phyloP scores from a whole-genome alignment of 2,329 filamentous ascomycete genomes.

The Triangularia verruculosa region DNA sequence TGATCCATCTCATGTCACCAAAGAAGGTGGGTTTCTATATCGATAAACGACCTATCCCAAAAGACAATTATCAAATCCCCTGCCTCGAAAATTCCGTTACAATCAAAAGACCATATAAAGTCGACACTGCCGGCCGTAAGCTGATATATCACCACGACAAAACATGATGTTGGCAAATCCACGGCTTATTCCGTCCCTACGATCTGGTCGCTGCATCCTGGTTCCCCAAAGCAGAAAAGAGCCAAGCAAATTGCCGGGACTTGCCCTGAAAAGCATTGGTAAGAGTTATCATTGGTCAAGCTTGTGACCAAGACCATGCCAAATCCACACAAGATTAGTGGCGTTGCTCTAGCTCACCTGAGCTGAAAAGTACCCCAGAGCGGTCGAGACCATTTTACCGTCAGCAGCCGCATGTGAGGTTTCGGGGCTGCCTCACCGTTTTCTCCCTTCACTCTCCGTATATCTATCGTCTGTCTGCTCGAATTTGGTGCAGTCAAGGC shows the following conservation, averaged over 20 bases:
- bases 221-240: background rate
- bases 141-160: no score
- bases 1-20: no score
- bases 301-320: background rate
- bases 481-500: background rate
- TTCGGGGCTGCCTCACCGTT: background rate
- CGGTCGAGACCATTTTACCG: background rate
- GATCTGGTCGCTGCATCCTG: background rate
- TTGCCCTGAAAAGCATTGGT: background rate
- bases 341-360: background rate
- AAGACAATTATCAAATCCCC: no score
- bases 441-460: background rate
- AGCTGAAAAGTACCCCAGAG: background rate
- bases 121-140: no score
- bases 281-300: background rate
- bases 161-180: background rate
- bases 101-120: no score
- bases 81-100: no score
- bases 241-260: background rate
- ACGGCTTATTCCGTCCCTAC: background rate
- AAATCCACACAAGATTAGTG: background rate
- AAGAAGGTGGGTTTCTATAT: no score
- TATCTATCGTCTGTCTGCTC: background rate
- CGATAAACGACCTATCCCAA: no score
- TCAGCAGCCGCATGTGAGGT: background rate